These are phyloP conservation scores for Begonia fuchsioides DNA, from an alignment of 306 rosid species.

Conservation along the genomic window DNA sequence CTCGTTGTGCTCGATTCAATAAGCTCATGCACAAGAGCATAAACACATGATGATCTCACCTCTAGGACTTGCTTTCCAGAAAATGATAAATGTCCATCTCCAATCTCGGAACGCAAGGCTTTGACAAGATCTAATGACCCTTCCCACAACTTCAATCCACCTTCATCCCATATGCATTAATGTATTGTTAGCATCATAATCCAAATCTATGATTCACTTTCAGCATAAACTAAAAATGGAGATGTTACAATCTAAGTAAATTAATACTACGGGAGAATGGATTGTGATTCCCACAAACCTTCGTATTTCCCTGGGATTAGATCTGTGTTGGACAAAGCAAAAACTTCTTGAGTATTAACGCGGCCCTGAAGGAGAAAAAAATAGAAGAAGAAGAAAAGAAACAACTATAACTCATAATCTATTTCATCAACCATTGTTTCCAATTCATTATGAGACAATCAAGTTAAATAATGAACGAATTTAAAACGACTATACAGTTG, in stretches of 20 bases:
- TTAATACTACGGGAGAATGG: conserved; percentile 2
- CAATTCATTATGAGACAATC: too few species aligned
- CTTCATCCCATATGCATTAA: conserved; percentile 19
- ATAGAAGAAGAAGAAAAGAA: conserved; percentile 6
- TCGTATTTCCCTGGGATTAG: conserved; percentile 90
- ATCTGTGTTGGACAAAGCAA: conserved; percentile 79
- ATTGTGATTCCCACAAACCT: conserved; percentile 25
- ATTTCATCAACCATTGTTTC: neutral
- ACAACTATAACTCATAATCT: neutral
- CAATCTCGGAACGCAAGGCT: conserved; percentile 45
- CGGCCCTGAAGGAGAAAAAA: conserved; percentile 39
- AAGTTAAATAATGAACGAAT: too few species aligned
- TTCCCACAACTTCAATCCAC: conserved; percentile 89
- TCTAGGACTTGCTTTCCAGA: conserved; percentile 59
- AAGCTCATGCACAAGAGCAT: too few species aligned
- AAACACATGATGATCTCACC: conserved; percentile 26
- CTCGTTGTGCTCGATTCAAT: too few species aligned
- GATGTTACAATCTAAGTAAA: neutral
- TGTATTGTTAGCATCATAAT: neutral
- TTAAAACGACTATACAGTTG: too few species aligned
- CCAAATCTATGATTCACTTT: neutral
- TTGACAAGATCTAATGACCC: conserved; percentile 75
- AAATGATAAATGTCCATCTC: conserved; percentile 35
- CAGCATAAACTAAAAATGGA: neutral
- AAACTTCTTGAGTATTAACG: conserved; percentile 67